phyloP scores from a whole-genome alignment of 768 basidiomycete species.

The Inosperma sp. region DNA sequence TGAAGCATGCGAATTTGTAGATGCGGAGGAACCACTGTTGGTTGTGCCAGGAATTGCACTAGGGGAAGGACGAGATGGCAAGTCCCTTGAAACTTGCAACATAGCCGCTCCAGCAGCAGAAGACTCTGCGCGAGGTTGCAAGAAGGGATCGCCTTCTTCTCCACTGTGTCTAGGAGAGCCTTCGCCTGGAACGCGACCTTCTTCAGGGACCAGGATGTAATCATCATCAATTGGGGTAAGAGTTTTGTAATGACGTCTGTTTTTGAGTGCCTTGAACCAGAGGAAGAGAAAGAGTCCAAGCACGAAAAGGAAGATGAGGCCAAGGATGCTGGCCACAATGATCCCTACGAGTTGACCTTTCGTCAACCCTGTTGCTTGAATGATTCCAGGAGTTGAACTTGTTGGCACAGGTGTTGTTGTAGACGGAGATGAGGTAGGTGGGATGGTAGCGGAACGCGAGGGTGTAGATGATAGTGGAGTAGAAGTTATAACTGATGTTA shows the following conservation, averaged over 20 bases:
- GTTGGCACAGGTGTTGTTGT: conserved; percentile 19
- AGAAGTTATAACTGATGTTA: conserved; percentile 26
- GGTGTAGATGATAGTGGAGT: conserved; percentile 27
- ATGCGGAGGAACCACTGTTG: conserved; percentile 38
- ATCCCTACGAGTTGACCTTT: conserved; percentile 49
- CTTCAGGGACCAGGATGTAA: conserved; percentile 37
- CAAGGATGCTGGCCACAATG: conserved; percentile 58
- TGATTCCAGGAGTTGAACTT: conserved; percentile 20
- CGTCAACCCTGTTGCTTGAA: conserved; percentile 24
- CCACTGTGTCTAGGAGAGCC: conserved; percentile 67
- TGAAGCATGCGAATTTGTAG: conserved; percentile 41
- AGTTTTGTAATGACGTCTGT: conserved; percentile 32
- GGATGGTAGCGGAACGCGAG: conserved; percentile 18
- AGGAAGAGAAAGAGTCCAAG: conserved; percentile 43
- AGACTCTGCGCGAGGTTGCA: conserved; percentile 33
- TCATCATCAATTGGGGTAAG: conserved; percentile 35
- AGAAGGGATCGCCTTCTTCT: conserved; percentile 65
- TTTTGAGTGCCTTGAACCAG: conserved; percentile 46
- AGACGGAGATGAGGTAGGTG: conserved; percentile 19
- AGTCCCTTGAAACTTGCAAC: too few species aligned
- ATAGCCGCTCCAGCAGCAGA: conserved; percentile 11
- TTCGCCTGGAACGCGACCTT: conserved; percentile 46
- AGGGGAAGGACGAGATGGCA: conserved; percentile 16
- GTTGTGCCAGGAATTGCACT: conserved; percentile 39
- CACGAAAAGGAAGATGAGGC: conserved; percentile 53